Evolutionary conservation across 2,329 filamentous ascomycete species (phyloP).

Genomic region (Apiospora malaysiana): DNA sequence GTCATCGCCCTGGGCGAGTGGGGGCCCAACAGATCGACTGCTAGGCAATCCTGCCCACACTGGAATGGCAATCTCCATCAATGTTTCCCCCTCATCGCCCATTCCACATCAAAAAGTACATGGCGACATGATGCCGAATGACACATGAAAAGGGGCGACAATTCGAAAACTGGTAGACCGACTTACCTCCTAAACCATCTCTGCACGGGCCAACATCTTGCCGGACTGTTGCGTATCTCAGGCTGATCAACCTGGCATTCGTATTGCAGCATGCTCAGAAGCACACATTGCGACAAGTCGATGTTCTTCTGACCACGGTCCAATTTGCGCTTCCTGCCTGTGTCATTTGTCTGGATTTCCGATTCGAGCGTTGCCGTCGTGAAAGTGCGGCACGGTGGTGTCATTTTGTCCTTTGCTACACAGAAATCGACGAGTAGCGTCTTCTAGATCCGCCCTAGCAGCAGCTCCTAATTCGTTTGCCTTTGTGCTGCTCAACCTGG

Average conservation of each 20-base stretch:
- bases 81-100: conserved; percentile 19
- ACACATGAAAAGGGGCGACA: conserved; percentile 13
- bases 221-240: conserved; percentile 49
- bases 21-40: not conserved
- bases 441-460: not conserved
- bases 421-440: not conserved
- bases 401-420: conserved; percentile 48
- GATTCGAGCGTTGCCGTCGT: conserved; percentile 56
- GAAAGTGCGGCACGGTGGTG: conserved; percentile 63
- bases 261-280: conserved; percentile 66
- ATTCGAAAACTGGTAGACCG: conserved; percentile 18
- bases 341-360: conserved; percentile 53
- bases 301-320: conserved; percentile 45
- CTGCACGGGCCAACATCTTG: conserved; percentile 63
- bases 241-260: conserved; percentile 61
- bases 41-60: too few species aligned
- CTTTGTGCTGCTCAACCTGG: not conserved
- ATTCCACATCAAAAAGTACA: not conserved
- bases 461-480: not conserved
- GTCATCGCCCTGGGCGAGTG: not conserved
- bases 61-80: too few species aligned
- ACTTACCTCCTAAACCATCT: conserved; percentile 66
- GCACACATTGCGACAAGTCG: conserved; percentile 60
- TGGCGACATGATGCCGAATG: not conserved
- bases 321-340: conserved; percentile 60